Evolutionary conservation across 306 rosid genomes (phyloP).

Genomic region (Pueraria montana): DNA sequence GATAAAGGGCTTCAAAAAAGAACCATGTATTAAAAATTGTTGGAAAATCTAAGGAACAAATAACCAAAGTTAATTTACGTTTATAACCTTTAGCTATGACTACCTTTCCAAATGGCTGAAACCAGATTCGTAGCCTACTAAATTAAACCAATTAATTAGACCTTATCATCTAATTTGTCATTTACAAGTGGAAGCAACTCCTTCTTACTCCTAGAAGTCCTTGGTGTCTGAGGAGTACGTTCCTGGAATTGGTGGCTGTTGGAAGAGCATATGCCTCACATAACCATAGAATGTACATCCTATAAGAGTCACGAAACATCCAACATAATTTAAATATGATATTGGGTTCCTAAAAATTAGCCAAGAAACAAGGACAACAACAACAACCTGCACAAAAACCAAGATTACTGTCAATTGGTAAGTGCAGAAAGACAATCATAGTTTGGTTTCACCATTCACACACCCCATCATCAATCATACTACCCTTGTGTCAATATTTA

Average conservation of each 20-base stretch:
- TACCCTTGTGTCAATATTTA: no score
- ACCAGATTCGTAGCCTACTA: conserved; percentile 39
- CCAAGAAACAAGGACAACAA: conserved; percentile 94
- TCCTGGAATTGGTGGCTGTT: conserved; percentile 67
- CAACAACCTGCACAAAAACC: conserved; percentile 75
- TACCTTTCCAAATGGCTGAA: conserved; percentile 48
- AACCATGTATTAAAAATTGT: conserved; percentile 45
- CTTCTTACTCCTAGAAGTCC: conserved; percentile 77
- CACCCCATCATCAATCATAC: no score
- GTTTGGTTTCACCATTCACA: no score
- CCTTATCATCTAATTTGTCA: conserved; percentile 89
- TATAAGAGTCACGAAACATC: conserved; percentile 86
- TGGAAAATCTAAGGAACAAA: conserved; percentile 52
- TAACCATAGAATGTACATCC: conserved; percentile 97
- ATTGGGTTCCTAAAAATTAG: conserved; percentile 89
- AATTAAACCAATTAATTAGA: conserved; percentile 52
- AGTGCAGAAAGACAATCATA: not conserved
- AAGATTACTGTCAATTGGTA: not conserved
- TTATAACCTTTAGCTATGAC: conserved; percentile 55
- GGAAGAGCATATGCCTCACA: conserved; percentile 80
- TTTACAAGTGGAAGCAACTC: conserved; percentile 96
- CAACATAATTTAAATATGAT: conserved; percentile 76
- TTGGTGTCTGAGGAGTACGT: conserved; percentile 84
- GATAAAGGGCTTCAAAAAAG: conserved; percentile 26
- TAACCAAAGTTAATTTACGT: conserved; percentile 28